phyloP scores from a whole-genome alignment of 805 yeast species.

The Millerozyma miso region DNA sequence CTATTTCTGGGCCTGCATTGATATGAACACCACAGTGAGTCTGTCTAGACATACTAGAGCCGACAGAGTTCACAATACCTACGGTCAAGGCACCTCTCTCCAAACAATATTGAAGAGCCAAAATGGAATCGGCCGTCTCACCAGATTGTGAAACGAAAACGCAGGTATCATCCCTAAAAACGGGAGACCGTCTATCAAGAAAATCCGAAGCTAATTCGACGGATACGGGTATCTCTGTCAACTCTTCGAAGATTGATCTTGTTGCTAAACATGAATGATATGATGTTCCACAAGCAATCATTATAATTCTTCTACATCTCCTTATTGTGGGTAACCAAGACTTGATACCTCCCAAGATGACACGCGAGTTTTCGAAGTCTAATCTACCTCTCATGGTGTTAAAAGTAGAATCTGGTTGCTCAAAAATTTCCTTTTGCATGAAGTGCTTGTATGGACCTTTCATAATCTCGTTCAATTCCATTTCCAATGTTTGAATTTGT shows the following conservation, averaged over 20 bases:
- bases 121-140: constrained; percentile 96
- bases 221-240: constrained; percentile 89
- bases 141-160: constrained; percentile 98
- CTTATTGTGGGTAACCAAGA: constrained; percentile 82
- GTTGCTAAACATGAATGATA: constrained; percentile 98
- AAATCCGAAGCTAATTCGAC: constrained; percentile 94
- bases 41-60: constrained; percentile 92
- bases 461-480: constrained; percentile 97
- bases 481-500: constrained; percentile 92
- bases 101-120: constrained; percentile 90
- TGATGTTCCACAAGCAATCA: constrained; percentile 99
- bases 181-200: constrained; percentile 92
- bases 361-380: constrained; percentile 74
- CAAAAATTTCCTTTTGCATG: constrained; percentile 98
- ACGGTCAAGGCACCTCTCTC: constrained; percentile 97
- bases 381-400: constrained; percentile 99
- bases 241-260: constrained; percentile 91
- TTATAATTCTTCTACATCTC: constrained; percentile 89
- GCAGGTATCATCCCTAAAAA: constrained; percentile 96
- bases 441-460: constrained; percentile 94
- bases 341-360: constrained; percentile 87
- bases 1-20: constrained; percentile 99
- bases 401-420: constrained; percentile 97
- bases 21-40: constrained; percentile 99
- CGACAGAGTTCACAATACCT: constrained; percentile 96